Evolutionary conservation across 345 rosid species (phyloP), one percentile per base, ranked within the genome.

Genomic region (Erodium maritimum): DNA sequence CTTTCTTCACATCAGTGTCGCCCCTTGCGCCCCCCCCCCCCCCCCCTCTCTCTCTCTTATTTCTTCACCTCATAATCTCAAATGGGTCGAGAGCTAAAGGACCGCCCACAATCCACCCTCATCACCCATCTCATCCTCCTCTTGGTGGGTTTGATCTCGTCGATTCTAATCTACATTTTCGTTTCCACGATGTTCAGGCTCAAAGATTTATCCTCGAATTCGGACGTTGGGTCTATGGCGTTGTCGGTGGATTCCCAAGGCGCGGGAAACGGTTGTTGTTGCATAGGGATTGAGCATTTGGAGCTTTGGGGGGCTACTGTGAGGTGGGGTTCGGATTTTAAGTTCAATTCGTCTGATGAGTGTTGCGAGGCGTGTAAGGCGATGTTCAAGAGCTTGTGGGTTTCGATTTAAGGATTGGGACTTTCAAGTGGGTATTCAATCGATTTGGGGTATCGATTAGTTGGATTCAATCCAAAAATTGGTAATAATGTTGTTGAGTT

Each of bases 301-400:
- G 76, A 72, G 69, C 66, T 72, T 0, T 72, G 76, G 76, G 76
- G 76, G 2, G 14, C 64, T 21, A 64, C 76, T 0, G 76, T 72
- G 69, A 72, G 64, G 63, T 72, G 76, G 76, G 76, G 76, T 12
- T 63, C 76, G 13, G 76, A 72, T 10, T 68, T 68, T 42, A 68
- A 65, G 72, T 61, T 72, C 50, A 72, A 65, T 54, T 64, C 76
- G 55, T 68, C 76, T 4, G 16, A 2, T 60, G 64, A 57, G 56
- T 72, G 76, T 33, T 72, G 76, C n/a, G 17, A 67, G 69, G 69
- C 72, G 3, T 72, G 76, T 17, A 72, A 68, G 59, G 60, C 69
- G 45, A 60, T 72, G 76, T 72, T n/a, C n/a, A n/a, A n/a, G n/a
- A n/a, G n/a, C n/a, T 71, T 23, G 64, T 33, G 34, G 76, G 76